Conservation (phyloP, 352 stramenopile species). For the Phytophthora tubulina region DNA sequence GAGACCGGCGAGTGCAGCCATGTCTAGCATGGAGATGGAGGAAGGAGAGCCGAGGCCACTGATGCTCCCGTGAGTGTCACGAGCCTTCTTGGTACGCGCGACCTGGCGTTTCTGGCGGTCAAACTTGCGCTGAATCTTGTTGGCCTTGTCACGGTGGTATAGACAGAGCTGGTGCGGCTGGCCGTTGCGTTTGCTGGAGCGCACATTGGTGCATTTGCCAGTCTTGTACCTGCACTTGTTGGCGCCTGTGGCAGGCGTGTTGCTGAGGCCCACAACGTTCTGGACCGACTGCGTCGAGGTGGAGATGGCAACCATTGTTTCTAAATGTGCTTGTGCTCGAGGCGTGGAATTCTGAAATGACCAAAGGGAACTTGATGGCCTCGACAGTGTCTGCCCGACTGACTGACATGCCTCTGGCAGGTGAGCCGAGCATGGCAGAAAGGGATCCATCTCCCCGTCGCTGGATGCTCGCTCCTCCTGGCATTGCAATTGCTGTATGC, state of each 20-base stretch:
- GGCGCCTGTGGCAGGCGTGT: slow-evolving; percentile 8
- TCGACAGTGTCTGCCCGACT: slow-evolving; percentile 30
- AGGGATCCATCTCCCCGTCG: slow-evolving; percentile 36
- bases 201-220: slow-evolving; percentile 85
- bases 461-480: slow-evolving; percentile 13
- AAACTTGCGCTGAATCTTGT: slow-evolving; percentile 92
- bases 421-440: slow-evolving; percentile 18
- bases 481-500: slow-evolving; percentile 33
- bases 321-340: slow-evolving; percentile 30
- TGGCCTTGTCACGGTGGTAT: slow-evolving; percentile 91
- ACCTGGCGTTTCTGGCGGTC: slow-evolving; percentile 89
- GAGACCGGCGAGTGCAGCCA: slow-evolving; percentile 37
- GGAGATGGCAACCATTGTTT: slow-evolving; percentile 42
- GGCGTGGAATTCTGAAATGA: slow-evolving; percentile 48
- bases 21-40: slow-evolving; percentile 49
- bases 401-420: slow-evolving; percentile 31
- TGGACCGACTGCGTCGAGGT: slow-evolving; percentile 29
- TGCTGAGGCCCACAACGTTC: slow-evolving; percentile 25
- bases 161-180: slow-evolving; percentile 89
- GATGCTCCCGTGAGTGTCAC: slow-evolving; percentile 10
- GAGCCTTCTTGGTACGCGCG: slow-evolving; percentile 61
- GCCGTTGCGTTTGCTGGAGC: slow-evolving; percentile 87
- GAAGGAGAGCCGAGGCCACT: slow-evolving; percentile 29
- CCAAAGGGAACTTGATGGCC: slow-evolving; percentile 19
- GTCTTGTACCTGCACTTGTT: slow-evolving; percentile 89